Conservation (phyloP, 2,329 filamentous ascomycete species). For the Zymoseptoria passerinii region DNA sequence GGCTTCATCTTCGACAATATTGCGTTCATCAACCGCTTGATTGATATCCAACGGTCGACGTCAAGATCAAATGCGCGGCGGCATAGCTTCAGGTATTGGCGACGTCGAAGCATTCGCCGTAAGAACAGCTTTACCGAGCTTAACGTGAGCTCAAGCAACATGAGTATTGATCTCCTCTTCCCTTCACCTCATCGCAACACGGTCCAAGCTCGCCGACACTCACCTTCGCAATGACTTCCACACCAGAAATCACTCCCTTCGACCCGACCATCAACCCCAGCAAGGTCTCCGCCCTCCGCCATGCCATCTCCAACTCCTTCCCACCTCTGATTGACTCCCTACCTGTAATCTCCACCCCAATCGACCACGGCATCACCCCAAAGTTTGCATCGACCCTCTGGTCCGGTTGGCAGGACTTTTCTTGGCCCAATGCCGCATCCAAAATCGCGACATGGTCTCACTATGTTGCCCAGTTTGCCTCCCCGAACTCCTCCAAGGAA, state of each 20-base stretch:
- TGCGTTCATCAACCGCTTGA: too few species aligned
- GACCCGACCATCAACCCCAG: constrained; percentile 28
- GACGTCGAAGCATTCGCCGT: too few species aligned
- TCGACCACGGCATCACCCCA: constrained; percentile 28
- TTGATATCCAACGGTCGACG: too few species aligned
- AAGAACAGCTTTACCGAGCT: too few species aligned
- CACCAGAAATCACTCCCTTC: constrained; percentile 25
- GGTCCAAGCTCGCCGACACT: too few species aligned
- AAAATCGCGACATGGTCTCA: constrained; percentile 30
- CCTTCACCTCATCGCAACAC: too few species aligned
- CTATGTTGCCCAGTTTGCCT: constrained; percentile 14
- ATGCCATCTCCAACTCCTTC: constrained; percentile 30
- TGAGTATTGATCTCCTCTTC: too few species aligned
- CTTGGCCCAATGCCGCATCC: constrained; percentile 28
- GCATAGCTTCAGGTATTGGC: too few species aligned
- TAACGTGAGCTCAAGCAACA: too few species aligned
- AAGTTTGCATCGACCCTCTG: constrained; percentile 31
- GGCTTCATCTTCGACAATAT: background rate
- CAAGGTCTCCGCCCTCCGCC: constrained; percentile 30
- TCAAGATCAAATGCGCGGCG: too few species aligned
- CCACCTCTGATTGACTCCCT: constrained; percentile 30
- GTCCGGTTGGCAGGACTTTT: constrained; percentile 30
- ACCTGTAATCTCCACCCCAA: constrained; percentile 26
- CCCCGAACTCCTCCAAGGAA: constrained; percentile 19
- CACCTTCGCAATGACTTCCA: background rate